Percentiles rank a stretch among this genome's conserved stretches.
phyloP scores from a whole-genome alignment of 192 early-diverging fungal genomes.

The Coemansia sp. region DNA sequence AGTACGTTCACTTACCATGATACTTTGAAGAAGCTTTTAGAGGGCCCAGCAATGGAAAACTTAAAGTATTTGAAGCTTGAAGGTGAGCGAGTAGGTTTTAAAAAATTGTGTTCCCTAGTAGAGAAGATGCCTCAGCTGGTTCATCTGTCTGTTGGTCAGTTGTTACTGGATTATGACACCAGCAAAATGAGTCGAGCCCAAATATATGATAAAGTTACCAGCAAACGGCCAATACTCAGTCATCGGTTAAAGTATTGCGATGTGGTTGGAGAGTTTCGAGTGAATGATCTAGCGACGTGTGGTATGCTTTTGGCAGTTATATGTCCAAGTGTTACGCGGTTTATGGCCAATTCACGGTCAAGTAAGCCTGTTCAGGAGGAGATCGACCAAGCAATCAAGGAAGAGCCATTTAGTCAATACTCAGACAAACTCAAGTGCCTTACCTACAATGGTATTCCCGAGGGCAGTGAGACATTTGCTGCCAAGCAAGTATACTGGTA shows the following conservation, averaged over 20 bases:
- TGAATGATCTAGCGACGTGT: neutral
- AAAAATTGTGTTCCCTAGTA: neutral
- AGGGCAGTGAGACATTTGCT: neutral
- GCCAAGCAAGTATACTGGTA: neutral
- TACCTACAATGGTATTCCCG: neutral
- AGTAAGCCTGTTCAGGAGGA: neutral
- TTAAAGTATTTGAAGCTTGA: neutral
- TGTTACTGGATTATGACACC: neutral
- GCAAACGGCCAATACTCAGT: neutral
- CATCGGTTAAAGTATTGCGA: neutral
- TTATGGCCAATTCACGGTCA: neutral
- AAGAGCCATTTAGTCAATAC: neutral
- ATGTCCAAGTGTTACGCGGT: neutral
- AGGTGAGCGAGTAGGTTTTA: neutral
- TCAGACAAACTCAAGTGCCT: neutral
- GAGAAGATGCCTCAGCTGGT: neutral
- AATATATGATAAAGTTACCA: neutral
- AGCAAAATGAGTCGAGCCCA: neutral
- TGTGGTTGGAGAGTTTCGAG: neutral
- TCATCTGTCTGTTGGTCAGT: neutral
- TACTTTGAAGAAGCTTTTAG: neutral
- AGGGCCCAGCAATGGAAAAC: neutral
- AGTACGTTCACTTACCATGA: neutral
- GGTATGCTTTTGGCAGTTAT: neutral
- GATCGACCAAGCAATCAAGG: neutral